Evolutionary conservation across 305 asterid species (phyloP).

Genomic region (Fraxinus ornus): DNA sequence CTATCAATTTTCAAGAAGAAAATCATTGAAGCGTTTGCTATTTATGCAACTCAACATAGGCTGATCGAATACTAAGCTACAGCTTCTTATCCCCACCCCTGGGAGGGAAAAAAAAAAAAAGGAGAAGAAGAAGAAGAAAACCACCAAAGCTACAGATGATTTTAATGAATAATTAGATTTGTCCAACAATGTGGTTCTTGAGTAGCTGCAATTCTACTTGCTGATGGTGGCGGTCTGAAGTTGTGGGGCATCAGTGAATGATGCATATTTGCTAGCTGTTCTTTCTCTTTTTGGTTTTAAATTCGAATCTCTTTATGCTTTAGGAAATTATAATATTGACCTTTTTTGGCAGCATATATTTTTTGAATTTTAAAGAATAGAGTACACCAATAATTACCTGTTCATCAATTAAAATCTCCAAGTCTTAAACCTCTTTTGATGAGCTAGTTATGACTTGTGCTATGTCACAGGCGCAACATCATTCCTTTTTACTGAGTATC

Average conservation of each 20-base stretch:
- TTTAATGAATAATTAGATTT: not conserved
- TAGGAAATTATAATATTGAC: not conserved
- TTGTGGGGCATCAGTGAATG: not conserved
- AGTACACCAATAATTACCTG: not conserved
- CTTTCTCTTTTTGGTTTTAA: not conserved
- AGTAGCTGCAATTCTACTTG: not conserved
- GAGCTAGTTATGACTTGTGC: slow-evolving; percentile 3
- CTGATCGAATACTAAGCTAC: not conserved
- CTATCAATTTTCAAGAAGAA: not conserved
- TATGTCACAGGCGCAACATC: slow-evolving; percentile 63
- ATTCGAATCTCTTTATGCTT: not conserved
- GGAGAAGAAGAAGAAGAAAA: too few relatives aligned
- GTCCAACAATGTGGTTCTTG: not conserved
- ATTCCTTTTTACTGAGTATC: slow-evolving; percentile 63
- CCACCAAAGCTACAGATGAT: not conserved
- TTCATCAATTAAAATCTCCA: not conserved
- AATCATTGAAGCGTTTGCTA: not conserved
- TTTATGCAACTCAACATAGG: not conserved
- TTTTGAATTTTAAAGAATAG: not conserved
- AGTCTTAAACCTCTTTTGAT: slow-evolving; percentile 2
- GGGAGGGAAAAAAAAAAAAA: not conserved
- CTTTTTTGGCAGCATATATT: slow-evolving; percentile 10
- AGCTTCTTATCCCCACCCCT: not conserved
- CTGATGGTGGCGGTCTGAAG: not conserved
- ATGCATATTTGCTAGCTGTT: not conserved